These are phyloP conservation scores for Aspergillus sp. DNA, from an alignment of 2,329 filamentous ascomycete genomes.

Conservation along the genomic window DNA sequence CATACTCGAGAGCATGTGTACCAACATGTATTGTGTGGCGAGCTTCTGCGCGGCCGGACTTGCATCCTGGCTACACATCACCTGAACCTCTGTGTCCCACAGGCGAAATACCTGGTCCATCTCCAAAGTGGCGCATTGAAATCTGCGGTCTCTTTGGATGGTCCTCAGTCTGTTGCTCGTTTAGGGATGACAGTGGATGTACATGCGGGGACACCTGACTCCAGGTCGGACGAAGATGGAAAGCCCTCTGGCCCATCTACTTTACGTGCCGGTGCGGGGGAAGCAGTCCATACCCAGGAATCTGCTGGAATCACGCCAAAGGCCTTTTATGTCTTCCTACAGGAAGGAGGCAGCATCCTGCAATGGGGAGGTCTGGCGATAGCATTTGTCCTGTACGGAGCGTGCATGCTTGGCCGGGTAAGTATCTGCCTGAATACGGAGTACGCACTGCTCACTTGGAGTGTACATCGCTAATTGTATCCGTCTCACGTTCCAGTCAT, in stretches of 20 bases:
- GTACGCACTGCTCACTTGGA: too few relatives aligned
- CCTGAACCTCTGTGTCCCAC: conserved; percentile 65
- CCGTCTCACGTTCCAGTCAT: conserved; percentile 1
- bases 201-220: background rate
- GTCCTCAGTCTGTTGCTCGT: background rate
- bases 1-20: conserved; percentile 76
- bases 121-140: background rate
- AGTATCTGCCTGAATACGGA: background rate
- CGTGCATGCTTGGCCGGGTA: conserved; percentile 2
- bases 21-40: conserved; percentile 69
- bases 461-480: background rate
- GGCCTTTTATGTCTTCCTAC: background rate
- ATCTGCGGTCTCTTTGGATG: background rate
- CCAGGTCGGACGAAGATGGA: background rate
- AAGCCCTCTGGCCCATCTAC: background rate
- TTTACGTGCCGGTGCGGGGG: background rate
- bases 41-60: conserved; percentile 66
- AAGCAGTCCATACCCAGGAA: background rate
- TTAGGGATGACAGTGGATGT: background rate
- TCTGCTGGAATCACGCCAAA: background rate
- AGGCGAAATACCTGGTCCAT: conserved; percentile 57
- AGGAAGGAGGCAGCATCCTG: background rate
- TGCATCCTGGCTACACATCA: conserved; percentile 78
- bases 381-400: background rate
- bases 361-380: background rate